Conservation (phyloP, 2,329 filamentous ascomycete genomes). For the Xylariaceae sp. region DNA sequence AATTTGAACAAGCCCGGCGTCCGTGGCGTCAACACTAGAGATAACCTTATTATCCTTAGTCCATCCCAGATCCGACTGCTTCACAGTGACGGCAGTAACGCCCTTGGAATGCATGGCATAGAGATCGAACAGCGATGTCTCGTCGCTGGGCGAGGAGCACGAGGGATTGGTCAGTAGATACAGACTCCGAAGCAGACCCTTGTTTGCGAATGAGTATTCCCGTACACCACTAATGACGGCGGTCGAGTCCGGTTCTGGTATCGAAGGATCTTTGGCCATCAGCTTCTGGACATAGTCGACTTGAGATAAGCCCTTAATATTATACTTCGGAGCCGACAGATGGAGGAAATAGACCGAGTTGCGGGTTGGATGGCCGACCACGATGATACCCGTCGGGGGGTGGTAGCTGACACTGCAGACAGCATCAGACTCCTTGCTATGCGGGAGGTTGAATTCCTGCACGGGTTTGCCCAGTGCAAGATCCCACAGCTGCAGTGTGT, state of each 20-base stretch:
- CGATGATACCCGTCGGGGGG: constrained; percentile 85
- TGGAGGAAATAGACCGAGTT: constrained; percentile 98
- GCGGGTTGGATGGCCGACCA: constrained; percentile 91
- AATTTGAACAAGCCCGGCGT: constrained; percentile 71
- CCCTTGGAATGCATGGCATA: constrained; percentile 98
- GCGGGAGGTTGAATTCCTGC: constrained; percentile 93
- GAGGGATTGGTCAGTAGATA: constrained; percentile 78
- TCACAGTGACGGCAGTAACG: constrained; percentile 84
- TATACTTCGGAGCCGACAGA: constrained; percentile 90
- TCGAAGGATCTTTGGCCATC: constrained; percentile 65
- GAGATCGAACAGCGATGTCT: constrained; percentile 82
- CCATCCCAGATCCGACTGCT: constrained; percentile 89
- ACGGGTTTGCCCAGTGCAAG: constrained; percentile 91
- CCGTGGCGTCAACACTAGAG: constrained; percentile 70
- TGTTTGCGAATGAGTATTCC: constrained; percentile 87
- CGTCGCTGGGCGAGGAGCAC: constrained; percentile 60
- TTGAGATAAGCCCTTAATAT: constrained; percentile 77
- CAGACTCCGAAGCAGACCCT: constrained; percentile 83
- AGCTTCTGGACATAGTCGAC: constrained; percentile 82
- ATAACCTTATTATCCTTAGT: constrained; percentile 85
- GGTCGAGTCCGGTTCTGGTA: constrained; percentile 87
- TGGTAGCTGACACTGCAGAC: constrained; percentile 97
- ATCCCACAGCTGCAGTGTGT: constrained; percentile 98
- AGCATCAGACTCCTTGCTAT: constrained; percentile 94
- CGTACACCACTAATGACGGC: constrained; percentile 96